Evolutionary conservation across 352 stramenopile genomes (phyloP), one percentile per base, ranked within the genome.

Genomic region (Pythium coloratum): DNA sequence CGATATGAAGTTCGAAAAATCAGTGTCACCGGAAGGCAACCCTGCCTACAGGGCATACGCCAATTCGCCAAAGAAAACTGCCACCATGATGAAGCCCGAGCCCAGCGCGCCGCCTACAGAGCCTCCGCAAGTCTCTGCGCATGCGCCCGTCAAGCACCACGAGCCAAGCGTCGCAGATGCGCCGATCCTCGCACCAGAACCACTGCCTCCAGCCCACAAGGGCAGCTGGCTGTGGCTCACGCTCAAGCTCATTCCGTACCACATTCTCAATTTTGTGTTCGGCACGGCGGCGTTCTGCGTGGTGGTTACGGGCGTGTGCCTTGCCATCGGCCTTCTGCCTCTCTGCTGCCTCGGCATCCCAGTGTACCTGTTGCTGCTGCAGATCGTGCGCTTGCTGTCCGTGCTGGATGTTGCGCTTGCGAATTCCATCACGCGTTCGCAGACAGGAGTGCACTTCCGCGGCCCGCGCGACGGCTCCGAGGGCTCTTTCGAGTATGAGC

Each of bases 311-410:
- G 81, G 78, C n/a, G 42, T 87, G 10, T 76, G 71, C 14, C 67
- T 89, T 49, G 77, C 80, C 32, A 61, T 85, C 13, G 68, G 73
- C 20, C 73, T 90, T 40, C 59, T 94, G 38, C 78, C 82, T 51
- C 62, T 94, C 10, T 94, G 82, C 69, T 88, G 81, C 38, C 34
- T 91, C 9, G 86, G 86, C 14, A 62, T 92, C 32, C 66, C 87
- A 34, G 67, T 88, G 34, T 88, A 92, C 63, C 77, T 86, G n/a
- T 53, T 86, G 14, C 66, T 92, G 61, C 67, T 94, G 36, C 81
- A 85, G 28, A 26, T 83, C 47, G 71, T 86, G 14, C 73, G 79
- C 33, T 34, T 82, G 40, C 62, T 91, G 9, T 76, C 79, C 36
- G 71, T 80, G 12, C 36, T 87, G 33, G 86, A 92, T 62, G 72